Conservation (phyloP, 805 yeast species). For the Tetrapisispora phaffii region DNA sequence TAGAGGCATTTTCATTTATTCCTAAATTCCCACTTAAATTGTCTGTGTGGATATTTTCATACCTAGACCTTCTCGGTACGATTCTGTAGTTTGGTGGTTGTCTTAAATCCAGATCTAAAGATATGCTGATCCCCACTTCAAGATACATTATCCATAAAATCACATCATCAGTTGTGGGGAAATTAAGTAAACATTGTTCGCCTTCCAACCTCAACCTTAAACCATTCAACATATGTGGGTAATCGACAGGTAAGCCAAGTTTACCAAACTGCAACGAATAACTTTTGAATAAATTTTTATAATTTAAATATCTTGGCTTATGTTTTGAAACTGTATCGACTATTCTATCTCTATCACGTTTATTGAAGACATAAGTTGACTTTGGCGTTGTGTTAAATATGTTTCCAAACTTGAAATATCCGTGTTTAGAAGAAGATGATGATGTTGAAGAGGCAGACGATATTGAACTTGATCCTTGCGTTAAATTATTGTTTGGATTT, state of each 20-base stretch:
- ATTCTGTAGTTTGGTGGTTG: constrained; percentile 68
- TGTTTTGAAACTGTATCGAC: constrained; percentile 12
- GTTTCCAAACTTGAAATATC: background rate
- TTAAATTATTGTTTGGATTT: background rate
- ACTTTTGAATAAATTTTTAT: constrained; percentile 40
- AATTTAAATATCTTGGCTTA: constrained; percentile 22
- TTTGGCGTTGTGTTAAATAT: constrained; percentile 12
- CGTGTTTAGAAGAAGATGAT: background rate
- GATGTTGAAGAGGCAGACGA: background rate
- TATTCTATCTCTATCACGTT: constrained; percentile 22
- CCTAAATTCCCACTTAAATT: background rate
- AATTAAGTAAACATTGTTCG: constrained; percentile 68
- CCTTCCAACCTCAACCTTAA: constrained; percentile 71
- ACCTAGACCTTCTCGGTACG: constrained; percentile 64
- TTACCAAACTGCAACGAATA: constrained; percentile 78
- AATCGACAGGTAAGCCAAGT: constrained; percentile 80
- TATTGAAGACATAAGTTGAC: constrained; percentile 19
- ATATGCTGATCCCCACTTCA: constrained; percentile 65
- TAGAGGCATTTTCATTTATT: background rate
- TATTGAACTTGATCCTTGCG: background rate
- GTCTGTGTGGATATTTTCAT: background rate
- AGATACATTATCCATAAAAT: constrained; percentile 71
- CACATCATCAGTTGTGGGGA: constrained; percentile 52
- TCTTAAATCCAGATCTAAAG: constrained; percentile 66
- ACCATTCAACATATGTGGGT: constrained; percentile 57